Conservation (phyloP, 73 alveolate species). For the Diophrys appendiculata region DNA sequence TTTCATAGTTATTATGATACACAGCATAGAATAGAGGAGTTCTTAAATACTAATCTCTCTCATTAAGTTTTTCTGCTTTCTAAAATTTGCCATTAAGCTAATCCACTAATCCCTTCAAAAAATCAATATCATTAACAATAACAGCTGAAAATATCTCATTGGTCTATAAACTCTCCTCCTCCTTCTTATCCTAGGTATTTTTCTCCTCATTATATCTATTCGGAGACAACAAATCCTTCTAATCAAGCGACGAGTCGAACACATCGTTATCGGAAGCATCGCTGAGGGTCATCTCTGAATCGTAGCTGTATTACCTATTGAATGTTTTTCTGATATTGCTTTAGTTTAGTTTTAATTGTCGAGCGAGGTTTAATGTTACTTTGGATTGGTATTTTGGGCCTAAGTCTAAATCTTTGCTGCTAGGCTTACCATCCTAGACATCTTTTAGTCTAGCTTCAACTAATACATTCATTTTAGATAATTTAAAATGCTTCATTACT, state of each 20-base stretch:
- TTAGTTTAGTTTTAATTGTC: neutral
- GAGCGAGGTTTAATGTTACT: neutral
- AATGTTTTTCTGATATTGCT: too few relatives aligned
- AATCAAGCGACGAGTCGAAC: neutral
- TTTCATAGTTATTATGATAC: conserved; percentile 10
- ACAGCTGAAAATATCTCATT: too few relatives aligned
- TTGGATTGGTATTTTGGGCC: too few relatives aligned
- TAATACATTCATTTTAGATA: neutral
- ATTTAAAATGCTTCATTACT: neutral
- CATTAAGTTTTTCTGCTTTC: neutral
- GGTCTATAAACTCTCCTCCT: too few relatives aligned
- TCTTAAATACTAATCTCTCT: conserved; percentile 22
- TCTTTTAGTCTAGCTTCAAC: neutral
- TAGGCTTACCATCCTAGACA: too few relatives aligned
- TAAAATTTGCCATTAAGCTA: neutral
- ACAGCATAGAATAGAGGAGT: conserved; percentile 36
- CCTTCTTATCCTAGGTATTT: too few relatives aligned
- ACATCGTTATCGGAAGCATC: neutral
- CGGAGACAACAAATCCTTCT: too few relatives aligned
- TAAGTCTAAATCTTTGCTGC: too few relatives aligned
- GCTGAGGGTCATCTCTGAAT: neutral
- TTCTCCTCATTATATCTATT: too few relatives aligned
- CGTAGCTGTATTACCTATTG: neutral
- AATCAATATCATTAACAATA: neutral
- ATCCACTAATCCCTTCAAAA: neutral